phyloP scores from a whole-genome alignment of 2,329 filamentous ascomycete genomes.

The Penicillium hordei region DNA sequence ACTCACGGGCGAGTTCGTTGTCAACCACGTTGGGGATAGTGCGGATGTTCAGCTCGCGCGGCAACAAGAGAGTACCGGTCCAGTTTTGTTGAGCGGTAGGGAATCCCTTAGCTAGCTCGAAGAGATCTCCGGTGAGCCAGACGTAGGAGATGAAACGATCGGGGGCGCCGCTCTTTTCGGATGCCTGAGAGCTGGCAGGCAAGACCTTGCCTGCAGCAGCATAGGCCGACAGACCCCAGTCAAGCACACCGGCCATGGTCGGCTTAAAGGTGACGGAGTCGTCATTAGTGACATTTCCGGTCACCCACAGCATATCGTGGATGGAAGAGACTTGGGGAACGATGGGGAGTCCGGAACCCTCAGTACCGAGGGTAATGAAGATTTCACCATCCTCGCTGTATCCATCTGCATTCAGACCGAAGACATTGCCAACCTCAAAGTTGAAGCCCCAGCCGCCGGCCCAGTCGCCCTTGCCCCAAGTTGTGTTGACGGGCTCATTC shows the following conservation, averaged over 20 bases:
- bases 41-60: conserved; percentile 14
- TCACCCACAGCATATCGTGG: conserved; percentile 23
- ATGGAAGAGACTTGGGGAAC: conserved; percentile 15
- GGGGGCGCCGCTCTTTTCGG: conserved; percentile 16
- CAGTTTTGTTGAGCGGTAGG: conserved; percentile 18
- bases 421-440: conserved; percentile 20
- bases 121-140: conserved; percentile 21
- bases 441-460: conserved; percentile 23
- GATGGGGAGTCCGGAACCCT: conserved; percentile 15
- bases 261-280: conserved; percentile 15
- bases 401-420: conserved; percentile 16
- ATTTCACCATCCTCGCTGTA: conserved; percentile 18
- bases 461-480: conserved; percentile 23
- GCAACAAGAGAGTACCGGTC: conserved; percentile 16
- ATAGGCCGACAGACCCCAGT: conserved; percentile 21
- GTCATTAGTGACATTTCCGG: conserved; percentile 10
- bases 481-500: conserved; percentile 19
- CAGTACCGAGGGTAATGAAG: conserved; percentile 19
- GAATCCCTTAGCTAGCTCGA: conserved; percentile 11
- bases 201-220: conserved; percentile 22
- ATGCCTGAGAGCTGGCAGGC: conserved; percentile 14
- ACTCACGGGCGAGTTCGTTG: conserved; percentile 10
- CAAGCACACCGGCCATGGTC: conserved; percentile 21
- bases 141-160: conserved; percentile 20
- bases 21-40: conserved; percentile 16